A percentile compares a stretch with the other conserved stretches of the same genome.
Evolutionary conservation across 352 stramenopile species (phyloP).

Genomic region (Thalassiosira hispida): DNA sequence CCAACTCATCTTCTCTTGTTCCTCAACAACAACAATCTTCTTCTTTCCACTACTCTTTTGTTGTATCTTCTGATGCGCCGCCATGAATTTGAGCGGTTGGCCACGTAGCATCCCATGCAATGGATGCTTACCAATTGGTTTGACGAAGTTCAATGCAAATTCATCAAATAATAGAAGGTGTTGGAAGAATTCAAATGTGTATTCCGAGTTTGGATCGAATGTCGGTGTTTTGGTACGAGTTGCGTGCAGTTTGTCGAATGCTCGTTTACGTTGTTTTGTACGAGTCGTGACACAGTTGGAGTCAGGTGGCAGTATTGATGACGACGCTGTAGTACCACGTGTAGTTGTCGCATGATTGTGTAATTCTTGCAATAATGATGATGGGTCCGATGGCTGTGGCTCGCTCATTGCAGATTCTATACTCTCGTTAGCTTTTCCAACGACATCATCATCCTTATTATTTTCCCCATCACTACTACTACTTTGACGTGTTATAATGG

Average conservation of each 20-base stretch:
- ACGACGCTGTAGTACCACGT: conserved; percentile 4
- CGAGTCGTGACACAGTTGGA: conserved; percentile 20
- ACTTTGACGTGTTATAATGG: conserved; percentile 18
- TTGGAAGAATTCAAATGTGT: conserved; percentile 78
- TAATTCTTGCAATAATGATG: conserved; percentile 23
- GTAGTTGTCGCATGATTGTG: not conserved
- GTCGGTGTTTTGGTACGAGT: conserved; percentile 20
- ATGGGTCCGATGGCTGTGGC: conserved; percentile 43
- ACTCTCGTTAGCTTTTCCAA: conserved; percentile 16
- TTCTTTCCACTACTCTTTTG: not conserved
- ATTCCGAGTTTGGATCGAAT: conserved; percentile 56
- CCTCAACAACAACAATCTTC: not conserved
- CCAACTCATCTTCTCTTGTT: conserved; percentile 27
- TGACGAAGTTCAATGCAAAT: conserved; percentile 59
- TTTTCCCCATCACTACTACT: not conserved
- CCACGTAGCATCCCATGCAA: conserved; percentile 54
- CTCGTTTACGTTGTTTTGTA: conserved; percentile 57
- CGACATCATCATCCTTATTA: not conserved
- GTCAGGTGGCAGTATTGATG: conserved; percentile 17
- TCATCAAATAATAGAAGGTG: conserved; percentile 65
- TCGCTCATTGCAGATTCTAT: conserved; percentile 50
- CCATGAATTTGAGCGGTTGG: conserved; percentile 66
- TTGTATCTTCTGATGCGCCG: conserved; percentile 34
- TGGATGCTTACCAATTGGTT: conserved; percentile 53
- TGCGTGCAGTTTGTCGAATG: conserved; percentile 53